Evolutionary conservation across 768 basidiomycete species (phyloP), one percentile per base, ranked within the genome.

Genomic region (Flagelloscypha sp.): DNA sequence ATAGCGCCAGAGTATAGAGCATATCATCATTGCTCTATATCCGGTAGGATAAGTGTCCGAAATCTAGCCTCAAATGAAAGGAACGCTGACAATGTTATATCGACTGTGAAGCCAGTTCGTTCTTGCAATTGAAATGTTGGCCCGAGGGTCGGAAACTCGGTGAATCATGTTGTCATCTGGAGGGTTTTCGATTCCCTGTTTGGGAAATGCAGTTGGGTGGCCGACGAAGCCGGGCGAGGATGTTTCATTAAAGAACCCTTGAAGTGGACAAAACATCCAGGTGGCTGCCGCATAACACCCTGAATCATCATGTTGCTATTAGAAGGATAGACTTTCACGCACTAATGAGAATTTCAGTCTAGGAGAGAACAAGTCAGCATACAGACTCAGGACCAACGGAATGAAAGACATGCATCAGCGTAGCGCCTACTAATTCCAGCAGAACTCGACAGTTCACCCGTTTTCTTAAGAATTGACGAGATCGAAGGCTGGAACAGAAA

Each of bases 271-370:
- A 22, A 27, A 22, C 7, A 62, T 30, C 47, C 52, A 65, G 17
- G 61, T 65, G 11, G 56, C 65, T 66, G 16, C 28, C 12, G 24
- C 15, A 16, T 9, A 30, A 19, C 33, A 7, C 34, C 6, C 10
- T 18, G 2, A 31, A 19, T 18, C 13, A 34, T 9, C 4, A 8
- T 18, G 23, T 27, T 24, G 9, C 5, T 4, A 17, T 24, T 19
- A 10, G 16, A 15, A 30, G 18, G 30, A n/a, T 43, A 12, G 30
- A 33, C 9, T 24, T 17, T 7, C 20, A 50, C 58, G 10, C 22
- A 66, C 63, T 46, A 19, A 72, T 65, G 9, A 71, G 49, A 13
- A 69, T 56, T 27, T 63, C 63, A 1, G 69, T 71, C 68, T 70
- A 35, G 2, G 16, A 21, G 21, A 34, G 12, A 39, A 3, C 19